phyloP scores from a whole-genome alignment of 176 grass and related monocot species.

The Pontederia paniculata region DNA sequence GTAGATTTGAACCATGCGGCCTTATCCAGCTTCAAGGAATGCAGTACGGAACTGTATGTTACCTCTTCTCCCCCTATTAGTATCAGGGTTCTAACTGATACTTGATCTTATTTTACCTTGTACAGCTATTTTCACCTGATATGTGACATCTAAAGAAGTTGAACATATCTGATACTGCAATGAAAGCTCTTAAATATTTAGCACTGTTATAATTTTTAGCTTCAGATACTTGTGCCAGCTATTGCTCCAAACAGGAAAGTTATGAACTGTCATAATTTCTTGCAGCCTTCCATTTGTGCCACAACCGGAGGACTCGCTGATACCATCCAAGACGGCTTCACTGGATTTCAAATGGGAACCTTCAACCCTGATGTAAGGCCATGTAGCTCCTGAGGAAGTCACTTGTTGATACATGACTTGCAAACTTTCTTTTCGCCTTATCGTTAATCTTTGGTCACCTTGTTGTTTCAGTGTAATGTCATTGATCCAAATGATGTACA shows the following conservation, averaged over 20 bases:
- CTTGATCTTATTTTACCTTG: not conserved
- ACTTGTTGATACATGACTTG: not conserved
- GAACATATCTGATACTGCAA: too few species aligned
- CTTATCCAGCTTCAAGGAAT: slow-evolving; percentile 94
- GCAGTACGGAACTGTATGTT: slow-evolving; percentile 70
- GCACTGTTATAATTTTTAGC: not conserved
- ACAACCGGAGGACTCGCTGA: slow-evolving; percentile 85
- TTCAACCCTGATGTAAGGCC: slow-evolving; percentile 52
- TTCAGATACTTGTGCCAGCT: not conserved
- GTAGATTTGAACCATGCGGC: slow-evolving; percentile 86
- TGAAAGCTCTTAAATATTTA: too few species aligned
- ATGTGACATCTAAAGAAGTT: too few species aligned
- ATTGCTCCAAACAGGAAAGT: not conserved
- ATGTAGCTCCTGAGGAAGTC: not conserved
- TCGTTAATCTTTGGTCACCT: not conserved
- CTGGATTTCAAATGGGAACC: slow-evolving; percentile 80
- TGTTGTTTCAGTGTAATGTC: slow-evolving; percentile 34
- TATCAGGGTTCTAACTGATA: not conserved
- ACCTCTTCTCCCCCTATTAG: not conserved
- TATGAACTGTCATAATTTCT: not conserved
- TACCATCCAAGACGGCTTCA: slow-evolving; percentile 74
- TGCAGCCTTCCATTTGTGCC: slow-evolving; percentile 47
- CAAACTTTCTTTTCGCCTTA: not conserved
- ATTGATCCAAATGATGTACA: slow-evolving; percentile 33
- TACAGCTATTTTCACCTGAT: too few species aligned